Evolutionary conservation across 352 stramenopile species (phyloP), one percentile per base, ranked within the genome.

Genomic region (Hyaloperonospora brassicae): DNA sequence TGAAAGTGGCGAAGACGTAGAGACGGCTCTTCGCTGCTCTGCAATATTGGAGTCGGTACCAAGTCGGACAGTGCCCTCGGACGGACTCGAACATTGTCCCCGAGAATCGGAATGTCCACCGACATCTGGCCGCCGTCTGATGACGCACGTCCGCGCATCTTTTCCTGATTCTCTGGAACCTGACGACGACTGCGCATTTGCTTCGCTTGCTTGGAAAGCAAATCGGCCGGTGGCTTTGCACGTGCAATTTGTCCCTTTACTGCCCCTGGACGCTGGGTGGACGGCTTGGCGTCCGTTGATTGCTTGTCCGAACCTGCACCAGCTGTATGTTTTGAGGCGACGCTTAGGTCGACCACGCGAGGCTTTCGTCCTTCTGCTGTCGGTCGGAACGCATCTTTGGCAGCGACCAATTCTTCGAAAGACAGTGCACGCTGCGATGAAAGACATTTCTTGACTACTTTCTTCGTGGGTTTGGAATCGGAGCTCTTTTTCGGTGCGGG

Each of bases 1-100:
- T 83, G 69, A 22, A 50, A 64, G 35, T 68, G 47, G 7, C 66
- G 60, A 1, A 58, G 50, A 35, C 56, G 64, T 17, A 41, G 47
- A 5, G 52, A 56, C 0, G 47, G 17, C 41, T 67, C 63, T 51
- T 39, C 39, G 25, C 36, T 52, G 22, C 36, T 62, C 2, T 55
- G 42, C 12, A 24, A 35, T 17, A 38, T 24, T 12, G 36, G 24
- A 48, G n/a, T 13, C 11, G 62, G 55, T 6, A 39, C 23, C 21
- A 49, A 62, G 42, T 62, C 47, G 1, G 64, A 72, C 13, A 46
- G 61, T n/a, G 52, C 35, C 50, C 51, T 47, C 14, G 51, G 47
- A 9, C 50, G 62, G 13, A 63, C n/a, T 2, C 8, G 17, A 17
- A 53, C 49, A 36, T 62, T 47, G 13, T 52, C 52, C 24, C 38